Conservation (phyloP, 148 eudicot species). For the Oxyria digyna region DNA sequence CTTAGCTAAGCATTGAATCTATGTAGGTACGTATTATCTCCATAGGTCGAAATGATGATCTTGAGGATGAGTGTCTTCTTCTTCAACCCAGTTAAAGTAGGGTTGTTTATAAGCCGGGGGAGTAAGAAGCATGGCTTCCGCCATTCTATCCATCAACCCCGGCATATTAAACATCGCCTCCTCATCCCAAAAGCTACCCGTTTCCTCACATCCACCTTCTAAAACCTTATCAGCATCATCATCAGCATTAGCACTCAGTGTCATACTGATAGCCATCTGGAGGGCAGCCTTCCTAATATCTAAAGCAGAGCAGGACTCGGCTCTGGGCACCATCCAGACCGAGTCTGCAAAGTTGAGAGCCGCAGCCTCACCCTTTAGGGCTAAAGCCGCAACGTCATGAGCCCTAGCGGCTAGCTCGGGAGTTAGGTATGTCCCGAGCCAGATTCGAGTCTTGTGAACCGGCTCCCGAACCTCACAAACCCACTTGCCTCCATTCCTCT, state of each 20-base stretch:
- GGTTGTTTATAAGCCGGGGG: constrained; percentile 18
- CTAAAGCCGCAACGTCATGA: constrained; percentile 50
- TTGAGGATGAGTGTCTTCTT: no score
- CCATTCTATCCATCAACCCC: constrained; percentile 48
- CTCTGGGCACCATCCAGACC: constrained; percentile 23
- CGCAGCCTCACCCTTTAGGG: constrained; percentile 32
- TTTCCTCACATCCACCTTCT: neutral
- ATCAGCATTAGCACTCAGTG: neutral
- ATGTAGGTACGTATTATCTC: neutral
- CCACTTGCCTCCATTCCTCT: constrained; percentile 44
- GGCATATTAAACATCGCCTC: constrained; percentile 69
- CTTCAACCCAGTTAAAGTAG: neutral
- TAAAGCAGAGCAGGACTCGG: constrained; percentile 27
- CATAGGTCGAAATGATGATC: neutral
- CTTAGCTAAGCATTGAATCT: no score
- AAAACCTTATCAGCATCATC: neutral
- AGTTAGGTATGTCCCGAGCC: constrained; percentile 51
- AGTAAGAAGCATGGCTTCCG: constrained; percentile 73
- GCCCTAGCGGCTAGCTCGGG: constrained; percentile 62
- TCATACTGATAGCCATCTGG: constrained; percentile 22
- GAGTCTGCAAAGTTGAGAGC: constrained; percentile 40
- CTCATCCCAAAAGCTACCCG: constrained; percentile 48
- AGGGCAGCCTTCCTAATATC: constrained; percentile 48
- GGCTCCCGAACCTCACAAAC: constrained; percentile 63
- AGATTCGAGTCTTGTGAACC: constrained; percentile 39